Percentiles rank a stretch among this genome's conserved stretches.
Conservation (phyloP, 208 protist species). For the Trypanosomatidae sp. region DNA sequence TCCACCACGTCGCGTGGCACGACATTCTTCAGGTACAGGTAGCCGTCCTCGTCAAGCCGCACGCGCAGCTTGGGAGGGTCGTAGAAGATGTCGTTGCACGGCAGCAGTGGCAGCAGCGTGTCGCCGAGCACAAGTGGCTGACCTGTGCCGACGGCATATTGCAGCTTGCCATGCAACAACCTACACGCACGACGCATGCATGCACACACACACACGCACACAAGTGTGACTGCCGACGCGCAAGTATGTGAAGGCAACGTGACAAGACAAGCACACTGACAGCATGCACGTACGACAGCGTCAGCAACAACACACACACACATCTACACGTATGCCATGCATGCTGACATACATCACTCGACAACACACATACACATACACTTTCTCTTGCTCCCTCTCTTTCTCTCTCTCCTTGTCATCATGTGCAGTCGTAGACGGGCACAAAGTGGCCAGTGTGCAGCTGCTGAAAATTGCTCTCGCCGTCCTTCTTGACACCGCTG, state of each 20-base stretch:
- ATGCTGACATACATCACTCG: no score
- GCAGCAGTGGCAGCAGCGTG: slow-evolving; percentile 47
- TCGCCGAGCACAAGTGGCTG: slow-evolving; percentile 28
- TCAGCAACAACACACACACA: no score
- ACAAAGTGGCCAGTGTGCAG: slow-evolving; percentile 56
- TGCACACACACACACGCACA: no score
- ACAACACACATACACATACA: neutral
- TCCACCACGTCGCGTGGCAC: slow-evolving; percentile 46
- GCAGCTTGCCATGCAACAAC: slow-evolving; percentile 57
- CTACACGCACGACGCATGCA: no score
- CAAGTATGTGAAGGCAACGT: no score
- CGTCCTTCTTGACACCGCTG: slow-evolving; percentile 22
- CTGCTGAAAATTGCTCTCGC: slow-evolving; percentile 39
- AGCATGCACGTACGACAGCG: no score
- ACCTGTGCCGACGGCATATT: slow-evolving; percentile 42
- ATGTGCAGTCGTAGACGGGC: slow-evolving; percentile 51
- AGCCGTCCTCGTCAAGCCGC: slow-evolving; percentile 71
- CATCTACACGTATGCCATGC: no score
- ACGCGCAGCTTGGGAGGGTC: slow-evolving; percentile 65
- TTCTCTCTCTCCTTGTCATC: slow-evolving; percentile 1
- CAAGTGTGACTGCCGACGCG: no score
- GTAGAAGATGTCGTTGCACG: slow-evolving; percentile 82
- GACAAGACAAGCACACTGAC: no score
- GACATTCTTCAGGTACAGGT: slow-evolving; percentile 77
- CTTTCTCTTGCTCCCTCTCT: neutral